Evolutionary conservation across 345 rosid species (phyloP), one percentile per base, ranked within the genome.

Genomic region (Aethionema arabicum): DNA sequence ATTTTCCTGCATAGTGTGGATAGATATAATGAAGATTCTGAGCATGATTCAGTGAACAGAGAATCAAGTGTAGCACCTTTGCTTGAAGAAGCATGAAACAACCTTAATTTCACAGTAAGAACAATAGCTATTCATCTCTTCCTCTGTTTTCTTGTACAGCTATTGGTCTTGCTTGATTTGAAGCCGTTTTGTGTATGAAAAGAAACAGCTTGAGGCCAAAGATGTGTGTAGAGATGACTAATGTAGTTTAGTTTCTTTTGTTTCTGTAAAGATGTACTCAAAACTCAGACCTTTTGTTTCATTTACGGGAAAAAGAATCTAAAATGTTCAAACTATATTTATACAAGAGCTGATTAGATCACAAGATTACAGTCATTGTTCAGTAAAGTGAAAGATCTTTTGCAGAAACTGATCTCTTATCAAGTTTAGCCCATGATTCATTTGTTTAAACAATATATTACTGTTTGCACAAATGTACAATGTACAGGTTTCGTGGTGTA

Each of bases 401-500:
- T n/a, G 83, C 81, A 12, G 77, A 68, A 30, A 79, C 63, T 21
- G 80, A 67, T 79, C 90, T 76, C 78, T 82, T 82, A 14, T 84
- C 81, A 40, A 87, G 88, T 68, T 79, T 84, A 35, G 81, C 78
- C 95, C 91, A 87, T 16, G 90, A 82, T 46, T 84, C 84, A 2
- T 87, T 87, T 87, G 80, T 48, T 8, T 6, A 41, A 33, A 33
- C 13, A 41, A 50, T 11, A 50, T 8, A 35, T 21, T 1, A 21
- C 1, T 2, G 1, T 21, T 2, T 21, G 27, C 27, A 21, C 27
- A 21, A 21, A 2, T 1, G 27, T 1, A 2, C 2, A 21, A 21
- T 2, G 27, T 21, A 21, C 44, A 11, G 95, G 98, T 86, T 76
- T 88, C 90, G 88, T 88, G 95, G 96, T 91, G 95, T 85, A 85